Evolutionary conservation across 2,329 filamentous ascomycete species (phyloP).

Genomic region (Colletotrichum lentis): DNA sequence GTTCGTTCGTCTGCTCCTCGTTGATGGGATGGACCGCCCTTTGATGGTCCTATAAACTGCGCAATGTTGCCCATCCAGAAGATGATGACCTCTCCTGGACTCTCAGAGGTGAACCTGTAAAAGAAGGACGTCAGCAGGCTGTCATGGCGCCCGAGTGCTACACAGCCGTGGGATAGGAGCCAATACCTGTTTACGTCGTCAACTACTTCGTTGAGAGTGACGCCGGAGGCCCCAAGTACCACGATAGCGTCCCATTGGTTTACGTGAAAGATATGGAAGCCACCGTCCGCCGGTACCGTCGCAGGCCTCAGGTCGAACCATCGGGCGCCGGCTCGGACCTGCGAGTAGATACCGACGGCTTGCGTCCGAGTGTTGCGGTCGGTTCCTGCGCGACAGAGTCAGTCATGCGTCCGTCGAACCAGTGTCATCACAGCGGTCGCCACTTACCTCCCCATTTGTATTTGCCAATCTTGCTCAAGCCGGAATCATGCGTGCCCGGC

Average conservation of each 20-base stretch:
- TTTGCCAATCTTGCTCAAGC: constrained; percentile 53
- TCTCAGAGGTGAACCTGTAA: constrained; percentile 53
- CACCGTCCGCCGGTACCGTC: too few relatives aligned
- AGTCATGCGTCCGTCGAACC: too few relatives aligned
- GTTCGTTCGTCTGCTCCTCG: constrained; percentile 50
- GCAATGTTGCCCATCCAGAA: constrained; percentile 51
- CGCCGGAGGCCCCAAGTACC: constrained; percentile 46
- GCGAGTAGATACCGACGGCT: constrained; percentile 54
- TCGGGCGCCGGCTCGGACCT: constrained; percentile 55
- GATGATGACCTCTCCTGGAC: constrained; percentile 56
- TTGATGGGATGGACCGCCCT: constrained; percentile 42
- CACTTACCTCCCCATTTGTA: too few relatives aligned
- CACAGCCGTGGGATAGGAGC: too few relatives aligned
- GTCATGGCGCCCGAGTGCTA: too few relatives aligned
- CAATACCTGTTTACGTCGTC: constrained; percentile 47
- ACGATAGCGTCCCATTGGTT: too few relatives aligned
- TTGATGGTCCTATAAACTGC: too few relatives aligned
- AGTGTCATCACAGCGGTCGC: too few relatives aligned
- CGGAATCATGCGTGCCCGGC: constrained; percentile 59
- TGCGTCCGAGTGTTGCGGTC: constrained; percentile 57
- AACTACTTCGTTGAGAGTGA: constrained; percentile 54
- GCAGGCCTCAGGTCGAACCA: constrained; percentile 56
- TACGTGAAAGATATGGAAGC: too few relatives aligned
- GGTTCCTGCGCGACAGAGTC: constrained; percentile 17
- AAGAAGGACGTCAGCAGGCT: too few relatives aligned